These are phyloP conservation scores for Ilyonectria robusta DNA, from an alignment of 2,329 filamentous ascomycete genomes.

Conservation along the genomic window DNA sequence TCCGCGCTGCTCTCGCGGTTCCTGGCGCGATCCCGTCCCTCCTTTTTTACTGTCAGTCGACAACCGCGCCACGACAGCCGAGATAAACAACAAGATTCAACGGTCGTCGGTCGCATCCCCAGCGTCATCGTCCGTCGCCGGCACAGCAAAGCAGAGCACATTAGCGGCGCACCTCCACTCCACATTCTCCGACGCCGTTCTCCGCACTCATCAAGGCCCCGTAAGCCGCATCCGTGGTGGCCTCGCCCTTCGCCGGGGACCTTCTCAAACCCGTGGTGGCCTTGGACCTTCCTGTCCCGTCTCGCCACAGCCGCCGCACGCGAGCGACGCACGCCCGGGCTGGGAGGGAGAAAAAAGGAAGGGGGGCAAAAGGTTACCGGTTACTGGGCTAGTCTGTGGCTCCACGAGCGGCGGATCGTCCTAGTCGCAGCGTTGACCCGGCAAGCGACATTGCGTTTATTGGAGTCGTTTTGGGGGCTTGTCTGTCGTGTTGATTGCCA, in stretches of 20 bases:
- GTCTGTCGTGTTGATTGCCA: not conserved
- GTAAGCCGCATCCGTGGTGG: conserved; percentile 17
- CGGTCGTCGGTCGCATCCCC: conserved; percentile 7
- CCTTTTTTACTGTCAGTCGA: not conserved
- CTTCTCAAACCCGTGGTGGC: too few species aligned
- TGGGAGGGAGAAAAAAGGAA: not conserved
- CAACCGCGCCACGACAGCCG: too few species aligned
- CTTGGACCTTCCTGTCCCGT: conserved; percentile 24
- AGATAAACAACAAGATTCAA: not conserved
- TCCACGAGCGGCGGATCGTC: conserved; percentile 24
- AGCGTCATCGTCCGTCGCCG: conserved; percentile 12
- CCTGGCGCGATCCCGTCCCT: not conserved
- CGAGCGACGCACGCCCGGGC: conserved; percentile 11
- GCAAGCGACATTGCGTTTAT: conserved; percentile 25
- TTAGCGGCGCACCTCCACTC: conserved; percentile 18
- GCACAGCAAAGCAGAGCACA: conserved; percentile 9
- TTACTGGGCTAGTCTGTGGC: conserved; percentile 19
- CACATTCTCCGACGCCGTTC: conserved; percentile 17
- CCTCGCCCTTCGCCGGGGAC: not conserved
- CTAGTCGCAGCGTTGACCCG: conserved; percentile 20
- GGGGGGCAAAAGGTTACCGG: conserved; percentile 16
- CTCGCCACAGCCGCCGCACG: conserved; percentile 22
- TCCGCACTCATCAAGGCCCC: conserved; percentile 19
- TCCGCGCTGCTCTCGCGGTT: not conserved
- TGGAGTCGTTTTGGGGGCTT: conserved; percentile 4